phyloP scores from a whole-genome alignment of 2,329 filamentous ascomycete species.

The Talaromyces piceae region DNA sequence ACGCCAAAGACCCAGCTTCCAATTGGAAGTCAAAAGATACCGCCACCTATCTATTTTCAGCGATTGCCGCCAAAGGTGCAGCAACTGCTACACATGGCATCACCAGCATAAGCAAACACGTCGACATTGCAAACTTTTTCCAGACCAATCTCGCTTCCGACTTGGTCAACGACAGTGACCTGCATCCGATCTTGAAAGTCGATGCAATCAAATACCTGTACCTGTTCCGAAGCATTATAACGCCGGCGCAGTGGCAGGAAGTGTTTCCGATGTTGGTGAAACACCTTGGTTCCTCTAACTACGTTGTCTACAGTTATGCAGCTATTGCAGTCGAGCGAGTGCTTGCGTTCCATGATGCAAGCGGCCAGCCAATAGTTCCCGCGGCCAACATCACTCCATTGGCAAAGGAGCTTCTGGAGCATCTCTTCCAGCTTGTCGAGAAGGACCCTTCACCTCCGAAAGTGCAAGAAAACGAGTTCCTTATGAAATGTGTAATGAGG shows the following conservation, averaged over 20 bases:
- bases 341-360: conserved; percentile 70
- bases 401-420: conserved; percentile 76
- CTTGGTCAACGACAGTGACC: conserved; percentile 59
- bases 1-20: conserved; percentile 56
- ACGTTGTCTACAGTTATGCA: conserved; percentile 96
- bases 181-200: conserved; percentile 84
- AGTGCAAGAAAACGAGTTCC: conserved; percentile 95
- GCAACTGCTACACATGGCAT: conserved; percentile 85
- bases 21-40: conserved; percentile 99
- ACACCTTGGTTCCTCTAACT: conserved; percentile 81
- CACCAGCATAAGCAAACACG: conserved; percentile 75
- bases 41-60: conserved; percentile 91
- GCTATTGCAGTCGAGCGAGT: conserved; percentile 94
- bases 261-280: conserved; percentile 86
- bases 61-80: conserved; percentile 84
- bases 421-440: conserved; percentile 86
- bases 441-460: conserved; percentile 79
- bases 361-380: conserved; percentile 70
- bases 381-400: conserved; percentile 71
- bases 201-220: conserved; percentile 98
- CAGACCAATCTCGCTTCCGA: conserved; percentile 87
- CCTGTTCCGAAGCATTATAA: conserved; percentile 90
- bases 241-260: conserved; percentile 82
- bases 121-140: conserved; percentile 93
- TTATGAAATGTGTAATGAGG: conserved; percentile 98